A percentile compares a stretch with the other conserved stretches of the same genome.
phyloP scores from a whole-genome alignment of 805 yeast genomes.

The Saturnispora ahearnii region DNA sequence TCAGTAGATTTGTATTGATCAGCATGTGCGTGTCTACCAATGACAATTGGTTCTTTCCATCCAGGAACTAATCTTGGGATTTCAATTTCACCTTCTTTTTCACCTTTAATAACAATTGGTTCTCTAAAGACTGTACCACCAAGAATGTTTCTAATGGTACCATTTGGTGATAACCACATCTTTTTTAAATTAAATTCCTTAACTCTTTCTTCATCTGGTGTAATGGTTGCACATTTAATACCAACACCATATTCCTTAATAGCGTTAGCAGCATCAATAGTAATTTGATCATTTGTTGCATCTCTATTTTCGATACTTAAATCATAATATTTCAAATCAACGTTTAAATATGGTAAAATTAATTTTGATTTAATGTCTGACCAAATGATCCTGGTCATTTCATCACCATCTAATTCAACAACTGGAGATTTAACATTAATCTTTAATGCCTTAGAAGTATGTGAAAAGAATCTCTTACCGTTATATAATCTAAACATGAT shows the following conservation, averaged over 20 bases:
- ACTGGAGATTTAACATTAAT: slow-evolving; percentile 65
- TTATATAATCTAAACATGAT: not conserved
- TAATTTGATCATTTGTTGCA: slow-evolving; percentile 60
- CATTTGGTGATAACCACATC: slow-evolving; percentile 85
- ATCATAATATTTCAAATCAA: slow-evolving; percentile 71
- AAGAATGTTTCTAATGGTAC: slow-evolving; percentile 71
- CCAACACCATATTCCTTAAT: slow-evolving; percentile 70
- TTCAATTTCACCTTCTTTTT: slow-evolving; percentile 29
- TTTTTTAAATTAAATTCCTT: slow-evolving; percentile 62
- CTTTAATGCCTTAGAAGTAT: slow-evolving; percentile 31
- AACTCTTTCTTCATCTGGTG: slow-evolving; percentile 76
- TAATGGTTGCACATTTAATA: slow-evolving; percentile 77
- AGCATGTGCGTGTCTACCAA: slow-evolving; percentile 81
- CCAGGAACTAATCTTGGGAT: slow-evolving; percentile 70
- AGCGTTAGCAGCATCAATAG: slow-evolving; percentile 73
- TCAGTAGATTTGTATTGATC: slow-evolving; percentile 82
- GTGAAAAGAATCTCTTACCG: slow-evolving; percentile 19
- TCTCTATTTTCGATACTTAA: slow-evolving; percentile 62
- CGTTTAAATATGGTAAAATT: slow-evolving; percentile 59
- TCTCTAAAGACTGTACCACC: slow-evolving; percentile 83
- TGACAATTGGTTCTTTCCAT: slow-evolving; percentile 76
- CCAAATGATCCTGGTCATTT: slow-evolving; percentile 84
- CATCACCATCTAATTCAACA: slow-evolving; percentile 79
- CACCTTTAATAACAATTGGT: slow-evolving; percentile 61
- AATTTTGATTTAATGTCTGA: slow-evolving; percentile 59